Evolutionary conservation across 108 stramenopile genomes (phyloP).

Genomic region (Nitzschia sp.): DNA sequence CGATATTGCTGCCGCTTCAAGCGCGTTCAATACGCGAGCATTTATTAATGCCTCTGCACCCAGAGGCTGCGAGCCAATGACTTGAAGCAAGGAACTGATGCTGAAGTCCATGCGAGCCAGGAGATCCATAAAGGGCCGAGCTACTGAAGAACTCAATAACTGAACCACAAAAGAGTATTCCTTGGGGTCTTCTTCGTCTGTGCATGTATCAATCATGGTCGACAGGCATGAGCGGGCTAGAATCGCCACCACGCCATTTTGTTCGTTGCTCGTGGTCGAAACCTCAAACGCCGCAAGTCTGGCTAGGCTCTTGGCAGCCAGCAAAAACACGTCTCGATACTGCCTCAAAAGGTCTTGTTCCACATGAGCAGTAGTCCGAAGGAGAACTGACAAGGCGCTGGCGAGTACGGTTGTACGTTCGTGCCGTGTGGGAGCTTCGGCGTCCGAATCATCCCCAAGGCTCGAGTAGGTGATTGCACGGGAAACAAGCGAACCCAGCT

Average conservation of each 20-base stretch:
- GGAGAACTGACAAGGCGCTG: slow-evolving; percentile 36
- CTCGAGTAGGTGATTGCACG: slow-evolving; percentile 23
- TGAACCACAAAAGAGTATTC: slow-evolving; percentile 20
- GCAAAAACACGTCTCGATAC: slow-evolving; percentile 19
- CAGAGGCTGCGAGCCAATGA: slow-evolving; percentile 41
- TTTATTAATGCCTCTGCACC: slow-evolving; percentile 53
- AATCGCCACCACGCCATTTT: slow-evolving; percentile 31
- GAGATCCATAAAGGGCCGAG: slow-evolving; percentile 30
- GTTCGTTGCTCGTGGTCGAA: slow-evolving; percentile 4
- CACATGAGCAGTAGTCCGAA: slow-evolving; percentile 16
- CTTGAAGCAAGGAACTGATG: slow-evolving; percentile 48
- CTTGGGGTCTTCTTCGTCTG: slow-evolving; percentile 23
- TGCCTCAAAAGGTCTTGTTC: slow-evolving; percentile 27
- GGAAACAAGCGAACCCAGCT: slow-evolving; percentile 14
- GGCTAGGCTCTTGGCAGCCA: slow-evolving; percentile 24
- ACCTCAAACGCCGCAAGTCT: slow-evolving; percentile 20
- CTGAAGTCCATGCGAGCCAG: slow-evolving; percentile 48
- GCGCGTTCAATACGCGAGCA: slow-evolving; percentile 39
- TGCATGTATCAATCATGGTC: slow-evolving; percentile 35
- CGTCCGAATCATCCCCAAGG: slow-evolving; percentile 19
- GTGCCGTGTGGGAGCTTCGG: slow-evolving; percentile 25
- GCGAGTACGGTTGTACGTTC: slow-evolving; percentile 39
- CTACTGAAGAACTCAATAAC: slow-evolving; percentile 11
- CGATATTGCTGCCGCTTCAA: slow-evolving; percentile 43
- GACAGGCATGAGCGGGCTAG: slow-evolving; percentile 44